Evolutionary conservation across 2,329 filamentous ascomycete species (phyloP).

Genomic region (Alternaria hordeiaustralica): DNA sequence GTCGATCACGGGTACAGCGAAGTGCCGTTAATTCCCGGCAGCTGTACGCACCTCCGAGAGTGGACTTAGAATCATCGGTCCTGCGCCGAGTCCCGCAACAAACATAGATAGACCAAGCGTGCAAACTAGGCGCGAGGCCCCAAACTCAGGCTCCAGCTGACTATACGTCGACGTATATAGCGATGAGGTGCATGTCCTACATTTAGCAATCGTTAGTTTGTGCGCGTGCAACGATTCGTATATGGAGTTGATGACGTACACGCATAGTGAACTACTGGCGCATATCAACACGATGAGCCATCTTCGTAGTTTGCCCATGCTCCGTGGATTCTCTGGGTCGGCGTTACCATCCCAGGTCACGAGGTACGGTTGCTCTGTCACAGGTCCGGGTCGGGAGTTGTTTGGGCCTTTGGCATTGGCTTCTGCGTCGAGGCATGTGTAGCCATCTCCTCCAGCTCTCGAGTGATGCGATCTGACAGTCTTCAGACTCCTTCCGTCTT

Average conservation of each 20-base stretch:
- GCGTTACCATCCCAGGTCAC: constrained; percentile 77
- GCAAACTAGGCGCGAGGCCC: constrained; percentile 72
- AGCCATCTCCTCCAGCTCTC: constrained; percentile 47
- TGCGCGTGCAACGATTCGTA: not conserved
- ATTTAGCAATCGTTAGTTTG: constrained; percentile 7
- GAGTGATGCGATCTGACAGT: constrained; percentile 43
- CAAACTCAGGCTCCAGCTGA: constrained; percentile 78
- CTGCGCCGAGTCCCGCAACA: constrained; percentile 73
- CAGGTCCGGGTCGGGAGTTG: constrained; percentile 25
- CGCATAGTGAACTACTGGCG: constrained; percentile 77
- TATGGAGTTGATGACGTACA: constrained; percentile 65
- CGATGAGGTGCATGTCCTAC: constrained; percentile 82
- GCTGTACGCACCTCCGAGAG: constrained; percentile 54
- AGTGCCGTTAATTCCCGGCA: not conserved
- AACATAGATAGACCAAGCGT: constrained; percentile 83
- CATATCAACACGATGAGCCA: constrained; percentile 82
- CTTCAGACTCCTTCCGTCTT: constrained; percentile 23
- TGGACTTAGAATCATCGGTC: constrained; percentile 64
- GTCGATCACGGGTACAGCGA: not conserved
- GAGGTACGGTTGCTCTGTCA: constrained; percentile 61
- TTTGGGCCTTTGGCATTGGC: constrained; percentile 26
- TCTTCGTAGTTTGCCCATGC: constrained; percentile 69
- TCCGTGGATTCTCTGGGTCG: constrained; percentile 78
- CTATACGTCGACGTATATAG: constrained; percentile 84
- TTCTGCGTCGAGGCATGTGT: constrained; percentile 44